Base-by-base conservation (phyloP, 2,329 filamentous ascomycete genomes). In the Penicillium sumatraense region DNA sequence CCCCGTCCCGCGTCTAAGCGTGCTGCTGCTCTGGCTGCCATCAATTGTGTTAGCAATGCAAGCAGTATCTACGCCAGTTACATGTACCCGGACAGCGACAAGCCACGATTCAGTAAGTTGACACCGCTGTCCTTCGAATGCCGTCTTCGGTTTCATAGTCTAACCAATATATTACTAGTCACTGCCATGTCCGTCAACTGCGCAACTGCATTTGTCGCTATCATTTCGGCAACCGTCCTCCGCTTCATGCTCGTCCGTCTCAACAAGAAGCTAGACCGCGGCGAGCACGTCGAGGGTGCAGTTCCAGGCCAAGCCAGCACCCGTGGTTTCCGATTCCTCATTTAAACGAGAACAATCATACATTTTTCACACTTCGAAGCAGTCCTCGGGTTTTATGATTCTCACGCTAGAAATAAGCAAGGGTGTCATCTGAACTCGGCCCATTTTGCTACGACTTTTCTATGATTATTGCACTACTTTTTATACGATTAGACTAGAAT, bases 1-100 rank as follows among this genome's bases (percentile, higher is more conserved):
- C 89, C 89, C 0, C 83, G 89, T 5, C 90, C 90, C 3, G 88
- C 89, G 0, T 86, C 89, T 2, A 93, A 93, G 76, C 83, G 89
- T 56, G 86, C 86, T 2, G 85, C 88, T 0, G 89, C 88, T 0
- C 71, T 93, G 5, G 90, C 89, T 1, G 86, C 88, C 58, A 90
- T 93, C 73, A 93, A 93, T 67, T 86, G 87, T 2, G 80, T 90
- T 9, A 84, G 82, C 16, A 91, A 93, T 68, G 80, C 81, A 10
- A 84, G 84, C 38, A 86, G 82, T 45, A 92, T 93, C 60, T 92
- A 88, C 66, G 85, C 71, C 5, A 68, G 71, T 53, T 89, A 89
- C 64, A 83, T 89, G 80, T 90, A 90, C 63, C 82, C 83, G 14
- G 76, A 83, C 57, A 66, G 61, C 20, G 71, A 73, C 38, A 70